phyloP scores from a whole-genome alignment of 352 stramenopile genomes.

The Phytophthora capsici region DNA sequence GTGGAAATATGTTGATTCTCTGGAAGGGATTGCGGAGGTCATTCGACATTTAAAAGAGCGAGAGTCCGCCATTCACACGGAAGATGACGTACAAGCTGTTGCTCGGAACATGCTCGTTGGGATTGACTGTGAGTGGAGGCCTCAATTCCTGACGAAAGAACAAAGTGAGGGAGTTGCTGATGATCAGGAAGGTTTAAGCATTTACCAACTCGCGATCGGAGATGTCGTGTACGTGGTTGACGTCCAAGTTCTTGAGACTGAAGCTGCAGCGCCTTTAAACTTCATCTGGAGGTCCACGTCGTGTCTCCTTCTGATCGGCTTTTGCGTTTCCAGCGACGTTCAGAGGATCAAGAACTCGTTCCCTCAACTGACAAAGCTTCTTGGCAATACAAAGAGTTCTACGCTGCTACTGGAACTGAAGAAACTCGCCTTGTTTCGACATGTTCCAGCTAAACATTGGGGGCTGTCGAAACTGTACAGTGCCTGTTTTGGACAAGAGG shows the following conservation, averaged over 20 bases:
- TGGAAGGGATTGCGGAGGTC: slow-evolving; percentile 27
- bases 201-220: slow-evolving; percentile 59
- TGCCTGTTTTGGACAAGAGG: slow-evolving; percentile 41
- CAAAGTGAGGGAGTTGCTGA: slow-evolving; percentile 16
- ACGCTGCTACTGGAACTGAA: slow-evolving; percentile 61
- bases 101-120: slow-evolving; percentile 44
- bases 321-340: slow-evolving; percentile 63
- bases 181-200: slow-evolving; percentile 42
- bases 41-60: slow-evolving; percentile 26
- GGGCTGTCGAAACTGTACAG: slow-evolving; percentile 57
- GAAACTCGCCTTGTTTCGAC: slow-evolving; percentile 53
- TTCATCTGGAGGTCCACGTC: slow-evolving; percentile 47
- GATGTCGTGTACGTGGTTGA: slow-evolving; percentile 63
- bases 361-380: slow-evolving; percentile 32
- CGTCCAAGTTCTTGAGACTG: slow-evolving; percentile 51
- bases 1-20: slow-evolving; percentile 45
- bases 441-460: slow-evolving; percentile 56
- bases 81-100: slow-evolving; percentile 15
- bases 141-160: slow-evolving; percentile 47
- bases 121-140: slow-evolving; percentile 73
- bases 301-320: slow-evolving; percentile 53
- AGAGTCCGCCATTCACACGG: slow-evolving; percentile 1
- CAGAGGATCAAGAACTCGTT: slow-evolving; percentile 61
- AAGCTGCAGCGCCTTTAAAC: slow-evolving; percentile 41
- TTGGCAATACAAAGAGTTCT: background rate